Base-by-base conservation (phyloP, 2,329 filamentous ascomycete species). In the Pseudopithomyces maydicus region DNA sequence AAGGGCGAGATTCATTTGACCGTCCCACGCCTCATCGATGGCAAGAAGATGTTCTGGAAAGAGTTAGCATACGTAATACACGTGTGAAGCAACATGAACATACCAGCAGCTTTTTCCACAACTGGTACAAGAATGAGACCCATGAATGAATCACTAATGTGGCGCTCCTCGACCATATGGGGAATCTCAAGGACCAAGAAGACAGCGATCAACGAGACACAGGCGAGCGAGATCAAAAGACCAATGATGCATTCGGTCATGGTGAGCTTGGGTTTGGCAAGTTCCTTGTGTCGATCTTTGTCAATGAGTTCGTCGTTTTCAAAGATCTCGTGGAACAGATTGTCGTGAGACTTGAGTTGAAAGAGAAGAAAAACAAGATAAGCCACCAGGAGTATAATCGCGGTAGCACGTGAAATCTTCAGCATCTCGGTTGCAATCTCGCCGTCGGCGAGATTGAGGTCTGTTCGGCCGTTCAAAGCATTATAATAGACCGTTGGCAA, bases 1-100 rank as follows among this genome's bases (percentile, higher is more conserved):
- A 23, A 95, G 82, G 0, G 91, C 91, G 75, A 93, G 88, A 78
- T 95, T 95, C 82, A 93, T 92, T 66, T 89, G 87, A 71, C 90
- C 86, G 66, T 91, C 89, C 82, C 87, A 94, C 22, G 91, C 91
- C 81, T 96, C 91, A 66, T 95, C 90, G 56, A 96, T 82, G 41
- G 91, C 90, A 1, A 90, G 93, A 45, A 96, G 79, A 75, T 96
- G 91, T 75, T 96, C 91, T 67, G 58, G 12, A 32, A 8, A 14
- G 3, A 4, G 47, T 67, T 35, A 64, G 56, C 23, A 41, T 3
- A 6, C 11, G 6, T 11, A 6, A 15, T 15, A 17, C 32, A 8
- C n/a, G 2, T n/a, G 2, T 19, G n/a, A 17, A 15, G 10, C 14
- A 10, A 43, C 17, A 8, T 33, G 8, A 19, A 60, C 65, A 23